Base-by-base conservation (phyloP, 1,139 yeast genomes). In the Wickerhamomyces sp. region DNA sequence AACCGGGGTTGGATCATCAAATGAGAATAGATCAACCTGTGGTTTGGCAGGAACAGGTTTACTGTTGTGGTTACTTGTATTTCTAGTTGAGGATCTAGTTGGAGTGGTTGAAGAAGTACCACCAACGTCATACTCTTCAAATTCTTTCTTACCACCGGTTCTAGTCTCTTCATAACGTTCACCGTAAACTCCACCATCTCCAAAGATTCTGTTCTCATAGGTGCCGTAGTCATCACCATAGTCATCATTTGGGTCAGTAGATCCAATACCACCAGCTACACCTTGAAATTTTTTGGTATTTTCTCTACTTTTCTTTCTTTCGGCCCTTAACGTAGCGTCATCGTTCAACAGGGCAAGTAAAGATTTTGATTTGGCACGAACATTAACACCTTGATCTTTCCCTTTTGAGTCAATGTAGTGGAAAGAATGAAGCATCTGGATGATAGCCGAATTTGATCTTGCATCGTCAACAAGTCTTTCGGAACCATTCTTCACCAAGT, bases 381-480 rank as follows among this genome's bases (percentile, higher is more conserved):
- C 96, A 57, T 91, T 89, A 47, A 88, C 78, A 35, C 99, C 99
- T 63, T 89, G 97, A 59, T 91, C 99, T 51, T 91, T 78, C 26
- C 96, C 97, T 57, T 87, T 86, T 19, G 89, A 77, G 59, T 91
- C 97, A 37, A 86, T 83, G 63, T 87, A 93, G 59, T 89, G 97
- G 75, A 91, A 93, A 18, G 88, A 79, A 54, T 87, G 86, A 51
- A 93, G 72, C 95, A 91, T 83, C 42, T 84, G 85, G 43, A 91
- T 78, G 40, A 89, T 71, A 15, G 86, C 78, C 40, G 86, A 58
- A 58, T 88, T 93, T 21, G 93, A 76, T 39, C 97, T 72, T 5
- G 94, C 89, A 47, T 91, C 96, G 61, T 91, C 98, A 40, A 93
- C 93, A 44, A 93, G 87, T 44, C 96, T 70, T 59, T 93, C 98